phyloP scores from a whole-genome alignment of 2,329 filamentous ascomycete genomes.

The Coniochaeta sp. region DNA sequence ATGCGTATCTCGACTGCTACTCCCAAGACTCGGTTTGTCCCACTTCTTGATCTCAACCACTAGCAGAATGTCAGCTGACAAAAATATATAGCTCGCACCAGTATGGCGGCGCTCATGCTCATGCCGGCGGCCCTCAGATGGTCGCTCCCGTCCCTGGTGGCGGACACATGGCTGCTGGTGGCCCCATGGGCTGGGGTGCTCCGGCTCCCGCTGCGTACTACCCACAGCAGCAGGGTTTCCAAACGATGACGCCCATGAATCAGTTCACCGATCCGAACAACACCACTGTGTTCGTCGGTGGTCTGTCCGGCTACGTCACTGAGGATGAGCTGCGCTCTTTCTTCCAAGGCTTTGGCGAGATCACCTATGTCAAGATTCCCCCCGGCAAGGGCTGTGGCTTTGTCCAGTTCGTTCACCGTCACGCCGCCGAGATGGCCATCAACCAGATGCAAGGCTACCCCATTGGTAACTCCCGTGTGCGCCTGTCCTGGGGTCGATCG shows the following conservation, averaged over 20 bases:
- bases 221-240: conserved; percentile 17
- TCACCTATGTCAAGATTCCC: conserved; percentile 99
- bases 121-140: conserved; percentile 28
- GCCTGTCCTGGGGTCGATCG: conserved; percentile 92
- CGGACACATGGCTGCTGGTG: conserved; percentile 26
- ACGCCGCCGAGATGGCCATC: conserved; percentile 99
- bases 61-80: not conserved
- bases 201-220: conserved; percentile 24
- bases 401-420: conserved; percentile 97
- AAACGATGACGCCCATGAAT: conserved; percentile 62
- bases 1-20: conserved; percentile 98
- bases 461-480: conserved; percentile 96
- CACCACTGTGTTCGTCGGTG: conserved; percentile 97
- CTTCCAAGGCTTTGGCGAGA: conserved; percentile 99
- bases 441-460: conserved; percentile 99
- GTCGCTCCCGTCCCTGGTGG: conserved; percentile 29
- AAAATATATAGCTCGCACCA: conserved; percentile 30
- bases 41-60: not conserved
- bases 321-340: conserved; percentile 99
- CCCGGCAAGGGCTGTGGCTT: conserved; percentile 98
- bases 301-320: conserved; percentile 94
- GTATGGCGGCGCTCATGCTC: conserved; percentile 24
- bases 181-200: conserved; percentile 33
- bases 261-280: conserved; percentile 99
- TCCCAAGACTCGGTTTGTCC: conserved; percentile 69